phyloP scores from a whole-genome alignment of 257 asterid genomes.

The Solanum rostratum region DNA sequence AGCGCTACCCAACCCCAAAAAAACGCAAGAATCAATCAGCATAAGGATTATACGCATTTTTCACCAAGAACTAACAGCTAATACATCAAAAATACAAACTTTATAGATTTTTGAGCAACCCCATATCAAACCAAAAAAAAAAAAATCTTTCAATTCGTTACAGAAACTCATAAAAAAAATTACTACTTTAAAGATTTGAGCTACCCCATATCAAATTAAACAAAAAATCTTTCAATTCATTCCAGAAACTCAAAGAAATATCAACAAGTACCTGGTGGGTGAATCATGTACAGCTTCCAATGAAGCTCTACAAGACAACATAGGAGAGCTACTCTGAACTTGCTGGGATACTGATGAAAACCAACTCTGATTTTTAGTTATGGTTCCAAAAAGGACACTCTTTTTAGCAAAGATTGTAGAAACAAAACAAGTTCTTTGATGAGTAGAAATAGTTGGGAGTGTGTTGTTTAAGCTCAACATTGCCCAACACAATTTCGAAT shows the following conservation, averaged over 20 bases:
- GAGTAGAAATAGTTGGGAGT: background rate
- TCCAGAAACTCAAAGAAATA: too few relatives aligned
- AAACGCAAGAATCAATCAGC: background rate
- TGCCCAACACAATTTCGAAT: too few relatives aligned
- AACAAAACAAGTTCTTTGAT: background rate
- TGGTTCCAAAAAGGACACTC: background rate
- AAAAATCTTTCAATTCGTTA: too few relatives aligned
- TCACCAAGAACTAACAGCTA: background rate
- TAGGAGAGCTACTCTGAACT: background rate
- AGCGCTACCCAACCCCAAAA: background rate
- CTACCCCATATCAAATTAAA: background rate
- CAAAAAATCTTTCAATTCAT: too few relatives aligned
- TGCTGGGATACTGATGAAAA: background rate
- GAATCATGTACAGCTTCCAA: conserved; percentile 20
- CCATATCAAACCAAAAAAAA: background rate
- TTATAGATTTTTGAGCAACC: background rate
- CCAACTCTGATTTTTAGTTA: background rate
- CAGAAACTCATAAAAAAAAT: too few relatives aligned
- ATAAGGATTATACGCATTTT: background rate
- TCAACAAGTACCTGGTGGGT: conserved; percentile 15
- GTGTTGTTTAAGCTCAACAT: background rate
- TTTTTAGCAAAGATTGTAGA: background rate
- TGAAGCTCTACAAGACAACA: conserved; percentile 22
- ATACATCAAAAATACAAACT: background rate
- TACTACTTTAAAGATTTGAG: background rate